phyloP scores from a whole-genome alignment of 2,329 filamentous ascomycete species.

The Scedosporium aurantiacum region DNA sequence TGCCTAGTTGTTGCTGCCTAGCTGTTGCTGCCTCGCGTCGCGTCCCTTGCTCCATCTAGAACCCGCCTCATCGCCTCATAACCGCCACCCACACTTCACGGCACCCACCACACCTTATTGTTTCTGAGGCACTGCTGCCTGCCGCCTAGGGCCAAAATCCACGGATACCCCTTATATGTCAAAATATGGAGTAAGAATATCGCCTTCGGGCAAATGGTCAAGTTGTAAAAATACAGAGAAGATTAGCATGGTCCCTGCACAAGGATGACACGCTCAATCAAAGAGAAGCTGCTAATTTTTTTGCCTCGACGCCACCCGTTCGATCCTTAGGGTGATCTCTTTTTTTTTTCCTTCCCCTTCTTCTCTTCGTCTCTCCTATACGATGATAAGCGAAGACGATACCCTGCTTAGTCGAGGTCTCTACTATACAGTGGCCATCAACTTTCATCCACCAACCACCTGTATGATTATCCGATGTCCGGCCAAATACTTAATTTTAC shows the following conservation, averaged over 20 bases:
- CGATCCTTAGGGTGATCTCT: background rate
- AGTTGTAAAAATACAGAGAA: background rate
- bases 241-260: conserved; percentile 1
- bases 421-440: too few species aligned
- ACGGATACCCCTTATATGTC: background rate
- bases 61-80: too few species aligned
- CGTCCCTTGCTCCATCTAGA: background rate
- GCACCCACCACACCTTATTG: too few species aligned
- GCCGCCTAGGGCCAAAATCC: background rate
- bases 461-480: too few species aligned
- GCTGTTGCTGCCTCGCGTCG: background rate
- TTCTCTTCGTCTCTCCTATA: background rate
- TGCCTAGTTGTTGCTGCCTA: background rate
- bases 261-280: conserved; percentile 82
- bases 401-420: too few species aligned
- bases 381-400: background rate
- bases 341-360: background rate
- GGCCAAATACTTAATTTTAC: too few species aligned
- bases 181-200: background rate
- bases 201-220: background rate
- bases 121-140: background rate
- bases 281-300: conserved; percentile 47
- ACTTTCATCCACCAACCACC: too few species aligned
- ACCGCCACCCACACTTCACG: too few species aligned
- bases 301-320: background rate